Base-by-base conservation (phyloP, 257 asterid genomes). In the Dorcoceras hygrometricum region DNA sequence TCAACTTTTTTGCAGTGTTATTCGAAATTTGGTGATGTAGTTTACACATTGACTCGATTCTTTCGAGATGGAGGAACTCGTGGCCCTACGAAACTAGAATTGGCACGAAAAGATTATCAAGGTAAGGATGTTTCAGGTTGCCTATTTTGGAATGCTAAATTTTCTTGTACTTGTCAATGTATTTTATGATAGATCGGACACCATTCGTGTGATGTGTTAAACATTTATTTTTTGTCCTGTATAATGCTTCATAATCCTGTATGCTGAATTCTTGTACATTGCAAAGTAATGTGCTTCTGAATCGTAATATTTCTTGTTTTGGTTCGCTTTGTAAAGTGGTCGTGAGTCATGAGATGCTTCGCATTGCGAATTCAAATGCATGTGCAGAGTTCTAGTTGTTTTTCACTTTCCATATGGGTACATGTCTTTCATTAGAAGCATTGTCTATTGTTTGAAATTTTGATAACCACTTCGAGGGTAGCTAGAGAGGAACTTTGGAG, bases 1-100 rank as follows among this genome's bases (percentile, higher is more conserved):
- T 57, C 66, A 70, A 48, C 67, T 71, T 80, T 59, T 43, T 71
- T 67, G 83, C 96, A 93, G 99, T 72, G 96, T 78, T 86, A 90
- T 79, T 77, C 95, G 70, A 94, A 76, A 71, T 94, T 90, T 80
- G 99, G 99, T 67, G 97, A 94, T 68, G 81, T 88, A 59, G 95
- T 87, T 70, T 94, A 83, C 79, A 81, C 95, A 59, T 68, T 94
- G 82, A 88, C 96, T 59, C 95, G 87, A 23, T 94, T 93, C 75
- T 93, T 86, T 50, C 91, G 95, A 76, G 95, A 93, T 77, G 85
- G 79, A 56, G 79, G 83, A 56, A 57, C 66, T 59, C 66, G 68
- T 69, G 82, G 75, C 68, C 91, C 86, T 73, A 79, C 86, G 36
- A 93, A 86, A 81, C 78, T 75, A 68, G 87, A 85, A 77, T 56